Conservation (phyloP, 1,139 yeast genomes). For the Debaryomycetaceae sp. region DNA sequence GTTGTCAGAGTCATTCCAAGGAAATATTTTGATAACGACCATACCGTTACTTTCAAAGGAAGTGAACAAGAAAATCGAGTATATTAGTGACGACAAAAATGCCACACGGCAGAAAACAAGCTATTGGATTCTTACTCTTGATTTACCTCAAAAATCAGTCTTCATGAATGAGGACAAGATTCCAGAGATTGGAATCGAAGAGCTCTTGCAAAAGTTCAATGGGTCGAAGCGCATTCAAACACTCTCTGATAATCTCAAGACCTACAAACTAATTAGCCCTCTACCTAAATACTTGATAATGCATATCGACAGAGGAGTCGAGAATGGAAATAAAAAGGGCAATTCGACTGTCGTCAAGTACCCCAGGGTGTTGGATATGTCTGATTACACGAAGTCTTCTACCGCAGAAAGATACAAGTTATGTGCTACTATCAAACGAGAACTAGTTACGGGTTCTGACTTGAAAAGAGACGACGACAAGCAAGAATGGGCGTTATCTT, state of each 20-base stretch:
- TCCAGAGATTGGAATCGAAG: slow-evolving; percentile 50
- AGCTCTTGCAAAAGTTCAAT: slow-evolving; percentile 46
- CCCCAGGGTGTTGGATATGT: slow-evolving; percentile 44
- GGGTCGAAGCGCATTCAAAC: slow-evolving; percentile 19
- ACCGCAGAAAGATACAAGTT: slow-evolving; percentile 37
- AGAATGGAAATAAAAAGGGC: slow-evolving; percentile 30
- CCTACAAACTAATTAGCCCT: slow-evolving; percentile 34
- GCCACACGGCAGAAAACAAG: slow-evolving; percentile 25
- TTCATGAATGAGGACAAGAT: slow-evolving; percentile 38
- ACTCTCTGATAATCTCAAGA: slow-evolving; percentile 19
- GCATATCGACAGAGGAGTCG: slow-evolving; percentile 52
- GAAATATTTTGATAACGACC: slow-evolving; percentile 39
- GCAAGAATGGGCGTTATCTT: slow-evolving; percentile 51
- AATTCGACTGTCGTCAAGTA: slow-evolving; percentile 67
- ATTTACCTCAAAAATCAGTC: slow-evolving; percentile 55
- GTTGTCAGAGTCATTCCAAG: slow-evolving; percentile 42
- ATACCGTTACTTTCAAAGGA: slow-evolving; percentile 16
- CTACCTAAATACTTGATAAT: slow-evolving; percentile 55
- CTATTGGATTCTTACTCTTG: slow-evolving; percentile 59
- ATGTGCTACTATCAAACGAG: slow-evolving; percentile 51
- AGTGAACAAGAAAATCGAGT: slow-evolving; percentile 19
- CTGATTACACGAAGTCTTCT: slow-evolving; percentile 21
- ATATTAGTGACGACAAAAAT: slow-evolving; percentile 14
- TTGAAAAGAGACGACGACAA: slow-evolving; percentile 23
- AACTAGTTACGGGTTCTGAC: slow-evolving; percentile 19